phyloP scores from a whole-genome alignment of 2,329 filamentous ascomycete genomes.

The Pestalotiopsis sp. region DNA sequence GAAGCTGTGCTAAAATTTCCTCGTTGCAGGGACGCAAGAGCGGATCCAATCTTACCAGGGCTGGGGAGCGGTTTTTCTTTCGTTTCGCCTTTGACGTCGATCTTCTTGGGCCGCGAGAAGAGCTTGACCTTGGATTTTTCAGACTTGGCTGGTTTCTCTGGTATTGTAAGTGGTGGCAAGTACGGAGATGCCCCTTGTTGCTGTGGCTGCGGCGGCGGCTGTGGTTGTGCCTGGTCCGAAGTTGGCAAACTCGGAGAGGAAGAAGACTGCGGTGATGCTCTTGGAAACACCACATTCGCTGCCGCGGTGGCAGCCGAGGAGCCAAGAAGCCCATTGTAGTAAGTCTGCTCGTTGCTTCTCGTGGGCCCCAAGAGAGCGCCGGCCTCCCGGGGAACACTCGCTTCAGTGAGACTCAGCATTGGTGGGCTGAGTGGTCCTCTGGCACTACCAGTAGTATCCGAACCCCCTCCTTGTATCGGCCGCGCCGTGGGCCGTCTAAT shows the following conservation, averaged over 20 bases:
- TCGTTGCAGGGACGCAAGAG: constrained; percentile 66
- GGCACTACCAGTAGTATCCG: not conserved
- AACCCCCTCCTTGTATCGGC: constrained; percentile 29
- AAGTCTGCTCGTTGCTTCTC: constrained; percentile 36
- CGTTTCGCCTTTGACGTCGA: constrained; percentile 68
- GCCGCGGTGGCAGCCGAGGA: constrained; percentile 70
- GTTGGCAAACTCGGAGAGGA: constrained; percentile 48
- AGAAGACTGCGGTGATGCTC: constrained; percentile 56
- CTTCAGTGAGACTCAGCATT: constrained; percentile 65
- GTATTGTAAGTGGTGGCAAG: constrained; percentile 40
- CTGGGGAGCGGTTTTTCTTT: constrained; percentile 72
- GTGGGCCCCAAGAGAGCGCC: constrained; percentile 46
- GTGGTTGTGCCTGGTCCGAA: constrained; percentile 31
- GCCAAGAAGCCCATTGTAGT: constrained; percentile 65
- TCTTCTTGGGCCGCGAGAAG: constrained; percentile 77
- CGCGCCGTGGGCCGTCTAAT: constrained; percentile 38
- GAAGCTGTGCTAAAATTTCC: constrained; percentile 73
- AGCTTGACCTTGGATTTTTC: constrained; percentile 82
- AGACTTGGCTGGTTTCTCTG: constrained; percentile 62
- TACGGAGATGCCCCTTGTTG: constrained; percentile 26
- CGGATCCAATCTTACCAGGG: constrained; percentile 71
- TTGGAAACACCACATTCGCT: constrained; percentile 73
- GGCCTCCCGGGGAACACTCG: constrained; percentile 61
- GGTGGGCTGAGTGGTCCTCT: constrained; percentile 62
- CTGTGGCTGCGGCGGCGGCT: constrained; percentile 33